Evolutionary conservation across 441 rosid genomes (phyloP).

Genomic region (Theobroma grandiflorum): DNA sequence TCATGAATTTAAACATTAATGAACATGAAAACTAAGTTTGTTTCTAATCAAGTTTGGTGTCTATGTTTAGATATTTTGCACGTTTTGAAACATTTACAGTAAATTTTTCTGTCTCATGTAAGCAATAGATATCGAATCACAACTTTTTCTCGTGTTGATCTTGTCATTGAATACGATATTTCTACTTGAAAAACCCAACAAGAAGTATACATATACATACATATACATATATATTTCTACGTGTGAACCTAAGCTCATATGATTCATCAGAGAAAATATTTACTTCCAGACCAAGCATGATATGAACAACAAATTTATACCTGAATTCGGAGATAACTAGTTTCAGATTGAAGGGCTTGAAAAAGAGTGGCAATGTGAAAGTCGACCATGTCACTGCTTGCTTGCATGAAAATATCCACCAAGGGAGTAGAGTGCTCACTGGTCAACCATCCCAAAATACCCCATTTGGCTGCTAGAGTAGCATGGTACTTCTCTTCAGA

Average conservation of each 20-base stretch:
- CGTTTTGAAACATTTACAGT: too few relatives aligned
- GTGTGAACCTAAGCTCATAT: too few relatives aligned
- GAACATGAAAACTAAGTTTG: too few relatives aligned
- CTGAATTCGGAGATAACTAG: constrained; percentile 59
- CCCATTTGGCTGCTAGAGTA: constrained; percentile 46
- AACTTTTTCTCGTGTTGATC: too few relatives aligned
- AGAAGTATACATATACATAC: neutral
- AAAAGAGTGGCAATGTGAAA: constrained; percentile 47
- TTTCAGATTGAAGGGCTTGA: constrained; percentile 48
- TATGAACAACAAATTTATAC: constrained; percentile 25
- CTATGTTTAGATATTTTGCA: too few relatives aligned
- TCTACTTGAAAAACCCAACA: too few relatives aligned
- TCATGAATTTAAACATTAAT: too few relatives aligned
- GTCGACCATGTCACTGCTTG: constrained; percentile 61
- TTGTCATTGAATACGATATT: too few relatives aligned
- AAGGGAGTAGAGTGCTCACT: constrained; percentile 40
- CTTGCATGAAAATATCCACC: constrained; percentile 51
- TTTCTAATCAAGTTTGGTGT: too few relatives aligned
- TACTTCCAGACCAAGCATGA: neutral
- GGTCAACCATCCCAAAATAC: constrained; percentile 47
- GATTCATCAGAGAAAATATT: neutral
- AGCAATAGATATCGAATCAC: too few relatives aligned
- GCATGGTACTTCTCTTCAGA: constrained; percentile 41
- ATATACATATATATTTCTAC: neutral
- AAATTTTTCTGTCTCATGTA: too few relatives aligned